Base-by-base conservation (phyloP, 352 stramenopile genomes). In the Globisporangium iwayamae region DNA sequence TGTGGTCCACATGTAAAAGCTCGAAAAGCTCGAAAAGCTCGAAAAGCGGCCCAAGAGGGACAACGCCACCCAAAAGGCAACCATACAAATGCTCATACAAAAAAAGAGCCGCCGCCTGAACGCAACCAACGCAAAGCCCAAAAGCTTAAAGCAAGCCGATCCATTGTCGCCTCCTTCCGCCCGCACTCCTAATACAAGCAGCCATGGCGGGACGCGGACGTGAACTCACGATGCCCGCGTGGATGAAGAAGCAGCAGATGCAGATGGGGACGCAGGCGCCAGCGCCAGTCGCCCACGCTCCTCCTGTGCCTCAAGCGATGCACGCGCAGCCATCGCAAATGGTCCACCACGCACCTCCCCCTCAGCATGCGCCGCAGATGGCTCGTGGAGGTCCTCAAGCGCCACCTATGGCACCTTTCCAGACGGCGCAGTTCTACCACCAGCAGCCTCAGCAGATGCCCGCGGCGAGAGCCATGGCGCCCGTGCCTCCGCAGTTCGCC, bases 221-320 rank as follows among this genome's bases (percentile, higher is more conserved):
- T 32, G 84, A 90, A 63, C 80, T 96, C 66, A 93, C 84, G 72
- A 75, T 96, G 55, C 87, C 87, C 22, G 87, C 87, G 67, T 96
- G 87, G 87, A 94, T 96, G 85, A 93, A 87, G 69, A 90, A 94
- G 70, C 79, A 90, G 66, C 79, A 93, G 59, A 48, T 56, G 60
- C 48, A 85, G 67, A 84, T 90, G 70, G 76, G 91, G 1, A 28
- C 25, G 65, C 78, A 90, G 67, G 41, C 56, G 36, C 36, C 36
- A 36, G 59, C 54, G 18, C 56, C 47, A 32, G 41, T 38, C 48
- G 63, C 30, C 43, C 59, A 46, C 55, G 61, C 10, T 39, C 65
- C 25, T 30, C 22, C 1, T 28, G 25, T 2, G 22, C 48, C 5
- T 6, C 69, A 25, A 39, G 57, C 30, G 53, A 54, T 9, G 52